A percentile compares a stretch with the other conserved stretches of the same genome.
Conservation (phyloP, 23 red algal species). For the Gracilaria gracilis region DNA sequence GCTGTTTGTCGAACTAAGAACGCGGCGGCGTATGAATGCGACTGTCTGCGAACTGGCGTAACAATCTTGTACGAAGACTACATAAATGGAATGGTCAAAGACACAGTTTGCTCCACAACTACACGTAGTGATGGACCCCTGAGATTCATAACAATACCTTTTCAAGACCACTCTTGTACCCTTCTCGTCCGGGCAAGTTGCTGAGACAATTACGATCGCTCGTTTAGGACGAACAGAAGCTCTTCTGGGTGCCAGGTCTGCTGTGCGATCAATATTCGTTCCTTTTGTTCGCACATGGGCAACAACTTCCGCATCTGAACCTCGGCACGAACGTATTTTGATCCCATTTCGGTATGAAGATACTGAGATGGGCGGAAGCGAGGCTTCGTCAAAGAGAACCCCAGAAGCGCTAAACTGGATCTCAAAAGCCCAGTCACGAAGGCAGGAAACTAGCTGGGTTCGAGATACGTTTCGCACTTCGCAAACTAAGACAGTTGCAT, state of each 20-base stretch:
- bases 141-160: constrained; percentile 1
- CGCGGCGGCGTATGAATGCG: constrained; percentile 13
- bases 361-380: constrained; percentile 18
- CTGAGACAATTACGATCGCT: constrained; percentile 3
- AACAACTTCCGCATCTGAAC: not conserved
- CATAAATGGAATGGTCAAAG: not conserved
- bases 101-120: not conserved
- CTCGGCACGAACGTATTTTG: not conserved
- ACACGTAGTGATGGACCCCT: not conserved
- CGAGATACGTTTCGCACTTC: constrained; percentile 10
- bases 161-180: constrained; percentile 9
- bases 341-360: not conserved
- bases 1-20: not conserved
- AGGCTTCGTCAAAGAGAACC: not conserved
- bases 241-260: not conserved
- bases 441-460: not conserved
- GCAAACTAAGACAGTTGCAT: constrained; percentile 2
- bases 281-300: constrained; percentile 20
- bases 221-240: not conserved
- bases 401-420: not conserved
- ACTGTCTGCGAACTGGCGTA: not conserved
- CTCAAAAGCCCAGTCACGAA: constrained; percentile 25
- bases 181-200: not conserved
- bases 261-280: not conserved
- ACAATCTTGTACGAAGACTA: constrained; percentile 5